Evolutionary conservation across 2,329 filamentous ascomycete genomes (phyloP), one percentile per base, ranked within the genome.

Genomic region (Ilyonectria sp.): DNA sequence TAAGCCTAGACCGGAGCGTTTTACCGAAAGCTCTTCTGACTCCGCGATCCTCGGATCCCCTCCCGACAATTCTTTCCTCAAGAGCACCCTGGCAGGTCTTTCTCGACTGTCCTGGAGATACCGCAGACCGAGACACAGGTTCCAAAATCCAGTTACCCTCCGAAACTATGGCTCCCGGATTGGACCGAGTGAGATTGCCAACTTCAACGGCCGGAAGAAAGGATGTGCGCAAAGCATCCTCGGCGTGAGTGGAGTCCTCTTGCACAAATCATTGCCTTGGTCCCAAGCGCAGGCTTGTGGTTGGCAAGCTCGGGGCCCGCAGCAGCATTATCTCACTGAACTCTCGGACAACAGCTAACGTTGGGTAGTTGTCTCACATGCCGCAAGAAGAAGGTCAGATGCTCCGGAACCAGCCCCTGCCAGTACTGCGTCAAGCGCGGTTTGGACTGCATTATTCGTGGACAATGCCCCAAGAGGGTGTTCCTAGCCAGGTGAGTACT

Each of bases 401-500:
- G 74, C 23, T 75, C 74, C 13, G 74, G 74, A 23, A 75, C 73
- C 31, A 75, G 70, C 26, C 74, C 74, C 55, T 75, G 74, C 58
- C 71, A 69, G n/a, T 75, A 75, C 17, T 75, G 74, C 43, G 59
- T 67, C 56, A 75, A 75, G 66, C 74, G 74, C 37, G 74, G 74
- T 3, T 35, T 75, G 17, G 74, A 75, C 56, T 75, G 74, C 63
- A 71, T 71, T 40, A 69, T 75, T 53, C 73, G 73, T 13, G 74
- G 75, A 50, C 73, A 75, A 73, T 74, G 74, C 15, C 74, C 75
- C 4, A 75, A 75, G 55, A 69, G 74, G 35, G 75, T 75, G 59
- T 75, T 75, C 47, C 71, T 75, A 65, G 74, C 73, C 56, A 75
- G 69, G 74, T 75, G 46, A 60, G 72, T 69, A 15, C 19, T 19